phyloP scores from a whole-genome alignment of 2,329 filamentous ascomycete genomes.

The Sphaerulina musiva region DNA sequence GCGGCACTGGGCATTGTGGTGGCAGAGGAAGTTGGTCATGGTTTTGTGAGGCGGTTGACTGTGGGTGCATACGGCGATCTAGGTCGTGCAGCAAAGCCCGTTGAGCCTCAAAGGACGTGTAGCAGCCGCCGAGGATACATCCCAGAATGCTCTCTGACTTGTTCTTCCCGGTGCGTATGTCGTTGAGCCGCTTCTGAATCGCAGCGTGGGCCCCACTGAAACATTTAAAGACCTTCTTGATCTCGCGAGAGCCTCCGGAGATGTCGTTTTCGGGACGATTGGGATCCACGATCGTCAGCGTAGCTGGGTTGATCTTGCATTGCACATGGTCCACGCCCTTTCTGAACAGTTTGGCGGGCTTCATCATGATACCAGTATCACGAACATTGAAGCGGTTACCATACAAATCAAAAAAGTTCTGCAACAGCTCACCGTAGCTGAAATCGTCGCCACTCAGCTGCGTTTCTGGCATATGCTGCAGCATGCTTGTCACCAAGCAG shows the following conservation, averaged over 20 bases:
- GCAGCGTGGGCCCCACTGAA: constrained; percentile 60
- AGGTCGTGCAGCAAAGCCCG: constrained; percentile 4
- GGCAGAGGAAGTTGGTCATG: background rate
- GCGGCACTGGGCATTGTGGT: background rate
- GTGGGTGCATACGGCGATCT: background rate
- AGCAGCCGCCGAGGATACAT: constrained; percentile 69
- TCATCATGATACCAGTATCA: constrained; percentile 65
- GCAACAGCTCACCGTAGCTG: constrained; percentile 68
- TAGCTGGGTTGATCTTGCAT: constrained; percentile 50
- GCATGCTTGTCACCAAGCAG: constrained; percentile 82
- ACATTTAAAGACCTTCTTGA: constrained; percentile 56
- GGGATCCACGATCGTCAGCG: constrained; percentile 85
- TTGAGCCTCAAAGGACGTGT: constrained; percentile 55
- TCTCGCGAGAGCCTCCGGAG: constrained; percentile 73
- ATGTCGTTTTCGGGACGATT: constrained; percentile 84
- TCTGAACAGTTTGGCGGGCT: constrained; percentile 64
- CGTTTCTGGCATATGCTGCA: constrained; percentile 70
- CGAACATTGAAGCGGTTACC: constrained; percentile 71
- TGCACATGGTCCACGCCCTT: constrained; percentile 56
- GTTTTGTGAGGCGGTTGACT: background rate
- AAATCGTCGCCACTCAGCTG: constrained; percentile 55
- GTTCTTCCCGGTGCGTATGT: constrained; percentile 37
- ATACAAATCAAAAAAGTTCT: constrained; percentile 86
- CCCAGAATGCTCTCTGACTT: constrained; percentile 56
- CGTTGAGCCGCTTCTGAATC: constrained; percentile 39